Base-by-base conservation (phyloP, 768 basidiomycete genomes). In the Suillus plorans region DNA sequence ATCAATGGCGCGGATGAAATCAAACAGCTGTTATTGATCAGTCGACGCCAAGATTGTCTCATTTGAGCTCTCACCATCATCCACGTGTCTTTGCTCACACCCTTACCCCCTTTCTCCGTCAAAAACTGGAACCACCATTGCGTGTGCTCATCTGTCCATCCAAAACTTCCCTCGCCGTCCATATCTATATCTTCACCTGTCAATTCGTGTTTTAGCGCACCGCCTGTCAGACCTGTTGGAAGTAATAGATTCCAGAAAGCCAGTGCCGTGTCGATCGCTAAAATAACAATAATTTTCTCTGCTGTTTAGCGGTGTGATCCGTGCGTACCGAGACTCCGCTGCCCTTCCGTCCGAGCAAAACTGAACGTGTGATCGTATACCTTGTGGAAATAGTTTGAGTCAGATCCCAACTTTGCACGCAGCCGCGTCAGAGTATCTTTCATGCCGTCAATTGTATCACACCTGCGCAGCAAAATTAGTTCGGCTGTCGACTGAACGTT, bases 41-140 rank as follows among this genome's bases (percentile, higher is more conserved):
- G 62, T 60, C 45, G 20, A 25, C 52, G 70, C 62, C 69, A 65
- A 10, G 25, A 36, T 7, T 22, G 28, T 31, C n/a, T 41, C 31
- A 25, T 25, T 14, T 41, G 57, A 56, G 53, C 36, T 16, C 77
- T 41, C 44, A 91, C 93, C 92, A 95, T 94, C 60, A 82, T 76
- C 94, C 93, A 95, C 20, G 91, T 92, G 77, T 94, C 94, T 77
- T 91, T 92, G 78, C 91, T 94, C 39, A 96, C 84, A 5, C 92
- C 93, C 72, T 90, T 90, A 25, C 80, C 80, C 1, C 86, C 87
- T 68, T 85, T 88, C 72, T 84, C 79, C 9, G 59, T 66, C 73
- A 95, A 75, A 73, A 87, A 96, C n/a, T 89, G 86, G 70, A 89
- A 86, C 94, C 94, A 96, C 85, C 85, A 86, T 31, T 85, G 73